Evolutionary conservation across 306 rosid species (phyloP).

Genomic region (Casuarina cunninghamiana): DNA sequence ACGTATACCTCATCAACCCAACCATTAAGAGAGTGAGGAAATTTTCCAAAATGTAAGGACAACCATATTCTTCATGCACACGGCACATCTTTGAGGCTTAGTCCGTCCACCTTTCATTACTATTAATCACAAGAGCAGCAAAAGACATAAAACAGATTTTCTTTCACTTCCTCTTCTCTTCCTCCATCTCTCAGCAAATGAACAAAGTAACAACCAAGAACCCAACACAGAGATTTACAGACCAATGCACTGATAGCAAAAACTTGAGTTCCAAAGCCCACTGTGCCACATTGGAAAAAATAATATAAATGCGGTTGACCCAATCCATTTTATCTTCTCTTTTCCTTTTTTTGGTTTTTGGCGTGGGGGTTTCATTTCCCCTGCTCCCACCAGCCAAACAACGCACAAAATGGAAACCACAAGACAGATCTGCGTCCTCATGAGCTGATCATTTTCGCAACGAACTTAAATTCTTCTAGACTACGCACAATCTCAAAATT

Average conservation of each 20-base stretch:
- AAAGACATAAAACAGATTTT: background rate
- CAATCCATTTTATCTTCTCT: background rate
- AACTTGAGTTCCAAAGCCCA: background rate
- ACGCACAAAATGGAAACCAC: background rate
- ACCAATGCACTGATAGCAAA: background rate
- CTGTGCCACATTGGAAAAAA: background rate
- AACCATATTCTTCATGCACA: background rate
- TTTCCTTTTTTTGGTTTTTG: background rate
- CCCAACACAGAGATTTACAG: background rate
- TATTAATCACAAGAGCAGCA: background rate
- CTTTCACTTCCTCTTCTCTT: background rate
- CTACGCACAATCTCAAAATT: background rate
- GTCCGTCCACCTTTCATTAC: background rate
- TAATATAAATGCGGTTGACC: background rate
- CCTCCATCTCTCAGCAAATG: background rate
- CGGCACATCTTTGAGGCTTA: background rate
- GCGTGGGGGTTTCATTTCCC: background rate
- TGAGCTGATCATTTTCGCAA: background rate
- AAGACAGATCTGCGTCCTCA: background rate
- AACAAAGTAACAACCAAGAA: background rate
- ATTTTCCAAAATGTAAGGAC: background rate
- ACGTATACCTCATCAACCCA: background rate
- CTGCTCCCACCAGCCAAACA: conserved; percentile 2
- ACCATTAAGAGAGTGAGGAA: background rate
- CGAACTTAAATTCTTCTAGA: background rate